Conservation (phyloP, 208 protist species). For the Kentomonas sorsogonicus region DNA sequence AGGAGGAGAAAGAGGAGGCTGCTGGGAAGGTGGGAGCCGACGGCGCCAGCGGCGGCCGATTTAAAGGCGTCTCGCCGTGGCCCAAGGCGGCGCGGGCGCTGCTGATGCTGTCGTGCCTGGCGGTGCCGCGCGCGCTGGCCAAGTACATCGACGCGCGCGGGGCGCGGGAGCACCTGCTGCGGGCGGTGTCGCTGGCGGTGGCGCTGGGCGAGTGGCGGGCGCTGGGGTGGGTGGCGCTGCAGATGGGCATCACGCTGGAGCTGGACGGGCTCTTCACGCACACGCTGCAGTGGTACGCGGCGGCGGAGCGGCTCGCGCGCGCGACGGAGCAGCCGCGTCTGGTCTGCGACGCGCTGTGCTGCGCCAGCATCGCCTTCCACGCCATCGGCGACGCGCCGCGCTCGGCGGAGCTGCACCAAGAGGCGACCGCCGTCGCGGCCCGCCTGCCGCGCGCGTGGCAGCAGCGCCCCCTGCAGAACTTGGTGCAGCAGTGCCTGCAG, state of each 20-base stretch:
- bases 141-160: conserved; percentile 44
- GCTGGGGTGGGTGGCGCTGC: conserved; percentile 48
- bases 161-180: conserved; percentile 27
- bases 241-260: conserved; percentile 53
- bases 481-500: conserved; percentile 45
- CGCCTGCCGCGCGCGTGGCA: conserved; percentile 24
- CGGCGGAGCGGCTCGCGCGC: conserved; percentile 21
- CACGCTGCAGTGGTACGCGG: conserved; percentile 37
- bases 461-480: conserved; percentile 44
- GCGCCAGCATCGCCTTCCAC: conserved; percentile 37
- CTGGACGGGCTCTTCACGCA: conserved; percentile 36
- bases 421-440: conserved; percentile 20
- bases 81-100: conserved; percentile 7
- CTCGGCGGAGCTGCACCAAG: conserved; percentile 18
- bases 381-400: conserved; percentile 27
- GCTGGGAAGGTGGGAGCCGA: too few relatives aligned
- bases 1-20: too few relatives aligned
- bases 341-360: conserved; percentile 43
- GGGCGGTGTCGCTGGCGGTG: conserved; percentile 32
- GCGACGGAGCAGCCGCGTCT: conserved; percentile 31
- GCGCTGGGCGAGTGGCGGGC: conserved; percentile 18
- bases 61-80: too few relatives aligned
- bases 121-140: conserved; percentile 42
- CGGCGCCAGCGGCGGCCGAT: too few relatives aligned
- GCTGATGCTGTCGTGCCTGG: conserved; percentile 40